phyloP scores from a whole-genome alignment of 768 basidiomycete genomes.

The Psilocybe sp. region DNA sequence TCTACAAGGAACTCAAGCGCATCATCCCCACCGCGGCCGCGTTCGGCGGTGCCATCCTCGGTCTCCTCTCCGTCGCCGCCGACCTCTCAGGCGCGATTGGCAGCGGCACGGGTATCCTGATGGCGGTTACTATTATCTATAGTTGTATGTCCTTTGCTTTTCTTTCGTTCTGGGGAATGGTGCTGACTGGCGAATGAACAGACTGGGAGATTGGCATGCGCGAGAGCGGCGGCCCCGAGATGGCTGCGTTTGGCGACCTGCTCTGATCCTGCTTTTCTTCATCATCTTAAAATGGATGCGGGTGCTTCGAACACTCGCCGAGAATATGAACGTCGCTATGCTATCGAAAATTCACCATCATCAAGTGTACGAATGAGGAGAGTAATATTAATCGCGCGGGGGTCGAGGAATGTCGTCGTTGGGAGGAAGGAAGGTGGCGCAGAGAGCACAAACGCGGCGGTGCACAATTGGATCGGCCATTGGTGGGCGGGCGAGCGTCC shows the following conservation, averaged over 20 bases:
- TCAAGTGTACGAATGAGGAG: too few species aligned
- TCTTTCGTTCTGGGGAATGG: neutral
- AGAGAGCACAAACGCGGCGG: too few species aligned
- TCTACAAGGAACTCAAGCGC: constrained; percentile 99
- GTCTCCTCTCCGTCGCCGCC: constrained; percentile 84
- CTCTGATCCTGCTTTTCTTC: constrained; percentile 45
- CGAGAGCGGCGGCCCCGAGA: constrained; percentile 81
- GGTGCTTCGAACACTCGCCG: too few species aligned
- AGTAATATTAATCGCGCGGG: too few species aligned
- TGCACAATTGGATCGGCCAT: too few species aligned
- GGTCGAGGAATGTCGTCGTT: too few species aligned
- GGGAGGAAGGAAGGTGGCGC: too few species aligned
- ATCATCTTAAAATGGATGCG: too few species aligned
- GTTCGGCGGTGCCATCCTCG: constrained; percentile 96
- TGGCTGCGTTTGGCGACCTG: constrained; percentile 77
- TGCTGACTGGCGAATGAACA: constrained; percentile 23
- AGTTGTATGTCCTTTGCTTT: constrained; percentile 55
- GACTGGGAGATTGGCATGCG: constrained; percentile 96
- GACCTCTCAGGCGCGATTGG: constrained; percentile 97
- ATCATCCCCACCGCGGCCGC: constrained; percentile 98
- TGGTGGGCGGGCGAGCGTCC: too few species aligned
- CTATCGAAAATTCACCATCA: too few species aligned
- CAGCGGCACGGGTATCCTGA: constrained; percentile 92
- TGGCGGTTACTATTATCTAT: constrained; percentile 98
- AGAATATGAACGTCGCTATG: too few species aligned